Percentiles rank a stretch among this genome's conserved stretches.
Evolutionary conservation across 352 stramenopile genomes (phyloP).

Genomic region (Globisporangium iwayamae): DNA sequence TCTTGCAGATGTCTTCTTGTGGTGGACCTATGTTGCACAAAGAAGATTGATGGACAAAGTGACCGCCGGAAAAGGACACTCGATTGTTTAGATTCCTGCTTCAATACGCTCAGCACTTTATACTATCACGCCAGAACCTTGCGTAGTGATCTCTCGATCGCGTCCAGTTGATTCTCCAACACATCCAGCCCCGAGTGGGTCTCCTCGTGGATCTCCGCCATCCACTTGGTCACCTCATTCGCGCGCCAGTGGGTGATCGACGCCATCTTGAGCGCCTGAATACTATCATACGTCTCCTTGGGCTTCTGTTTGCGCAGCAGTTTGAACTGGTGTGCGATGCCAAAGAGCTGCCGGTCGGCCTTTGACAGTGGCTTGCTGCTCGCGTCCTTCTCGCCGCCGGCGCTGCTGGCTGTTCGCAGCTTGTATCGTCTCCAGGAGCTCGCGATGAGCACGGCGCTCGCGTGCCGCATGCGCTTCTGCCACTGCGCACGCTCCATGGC

Average conservation of each 20-base stretch:
- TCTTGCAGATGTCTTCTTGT: not conserved
- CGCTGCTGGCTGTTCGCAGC: not conserved
- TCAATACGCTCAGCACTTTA: too few relatives aligned
- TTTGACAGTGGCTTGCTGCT: not conserved
- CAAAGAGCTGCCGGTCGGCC: slow-evolving; percentile 14
- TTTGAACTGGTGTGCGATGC: slow-evolving; percentile 29
- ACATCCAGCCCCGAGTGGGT: slow-evolving; percentile 3
- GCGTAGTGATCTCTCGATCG: not conserved
- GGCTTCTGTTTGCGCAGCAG: slow-evolving; percentile 25
- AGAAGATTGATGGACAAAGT: too few relatives aligned
- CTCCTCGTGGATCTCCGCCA: slow-evolving; percentile 2
- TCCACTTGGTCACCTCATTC: slow-evolving; percentile 2
- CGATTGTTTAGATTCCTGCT: too few relatives aligned
- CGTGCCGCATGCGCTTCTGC: slow-evolving; percentile 28
- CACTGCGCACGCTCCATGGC: slow-evolving; percentile 41
- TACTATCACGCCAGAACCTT: slow-evolving; percentile 13
- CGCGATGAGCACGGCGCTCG: slow-evolving; percentile 32
- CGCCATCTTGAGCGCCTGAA: slow-evolving; percentile 14
- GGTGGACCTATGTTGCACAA: not conserved
- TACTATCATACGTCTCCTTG: slow-evolving; percentile 18
- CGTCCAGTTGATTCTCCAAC: slow-evolving; percentile 7
- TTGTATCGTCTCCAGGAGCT: slow-evolving; percentile 31
- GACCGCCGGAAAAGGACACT: too few relatives aligned
- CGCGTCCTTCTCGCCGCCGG: not conserved
- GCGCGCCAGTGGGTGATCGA: slow-evolving; percentile 4